Evolutionary conservation across 2,329 filamentous ascomycete species (phyloP).

Genomic region (Coleophoma eucalyptorum): DNA sequence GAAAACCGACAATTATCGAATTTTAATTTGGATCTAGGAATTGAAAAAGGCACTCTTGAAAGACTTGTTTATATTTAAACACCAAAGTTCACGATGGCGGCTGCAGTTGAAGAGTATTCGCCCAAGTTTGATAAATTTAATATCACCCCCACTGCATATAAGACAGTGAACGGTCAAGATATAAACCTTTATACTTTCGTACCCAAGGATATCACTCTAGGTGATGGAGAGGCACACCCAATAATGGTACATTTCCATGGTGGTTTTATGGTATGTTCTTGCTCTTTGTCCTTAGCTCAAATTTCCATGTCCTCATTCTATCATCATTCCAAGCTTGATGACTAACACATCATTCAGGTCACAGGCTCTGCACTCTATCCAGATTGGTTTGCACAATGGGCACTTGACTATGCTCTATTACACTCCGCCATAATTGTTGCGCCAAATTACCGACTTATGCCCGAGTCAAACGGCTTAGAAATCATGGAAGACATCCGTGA

Average conservation of each 20-base stretch:
- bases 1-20: too few relatives aligned
- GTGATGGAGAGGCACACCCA: constrained; percentile 6
- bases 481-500: constrained; percentile 42
- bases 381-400: constrained; percentile 27
- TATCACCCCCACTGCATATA: constrained; percentile 10
- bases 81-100: too few relatives aligned
- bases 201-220: constrained; percentile 4
- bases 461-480: constrained; percentile 40
- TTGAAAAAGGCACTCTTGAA: too few relatives aligned
- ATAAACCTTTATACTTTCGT: constrained; percentile 9
- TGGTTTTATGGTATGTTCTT: constrained; percentile 8
- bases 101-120: too few relatives aligned
- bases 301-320: not conserved
- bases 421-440: constrained; percentile 39
- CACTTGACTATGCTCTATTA: constrained; percentile 32
- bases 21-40: too few relatives aligned
- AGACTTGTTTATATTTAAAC: too few relatives aligned
- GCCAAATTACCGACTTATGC: constrained; percentile 48
- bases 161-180: constrained; percentile 9
- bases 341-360: not conserved
- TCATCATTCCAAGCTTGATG: not conserved
- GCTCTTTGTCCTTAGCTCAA: not conserved
- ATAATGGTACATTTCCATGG: constrained; percentile 13
- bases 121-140: constrained; percentile 3
- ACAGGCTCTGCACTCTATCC: constrained; percentile 7